Percentiles rank a stretch among this genome's conserved stretches.
These are phyloP conservation scores for Pseudopyrenochaeta lycopersici DNA, from an alignment of 2,329 filamentous ascomycete genomes.

Conservation along the genomic window DNA sequence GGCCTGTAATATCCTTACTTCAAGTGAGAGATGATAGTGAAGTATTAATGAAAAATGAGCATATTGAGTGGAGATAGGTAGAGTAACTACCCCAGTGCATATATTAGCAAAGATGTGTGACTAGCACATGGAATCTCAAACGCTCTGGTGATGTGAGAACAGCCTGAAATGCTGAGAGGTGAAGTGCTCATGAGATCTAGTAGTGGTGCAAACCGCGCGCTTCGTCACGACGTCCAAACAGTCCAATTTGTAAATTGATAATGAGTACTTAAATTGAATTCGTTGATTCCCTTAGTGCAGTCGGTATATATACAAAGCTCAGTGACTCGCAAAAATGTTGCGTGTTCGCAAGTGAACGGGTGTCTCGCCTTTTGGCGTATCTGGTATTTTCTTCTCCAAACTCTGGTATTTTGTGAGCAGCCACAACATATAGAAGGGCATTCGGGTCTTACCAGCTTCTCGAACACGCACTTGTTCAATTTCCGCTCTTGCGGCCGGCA, in stretches of 20 bases:
- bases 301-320: conserved; percentile 43
- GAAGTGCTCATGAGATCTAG: conserved; percentile 3
- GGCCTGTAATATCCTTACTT: conserved; percentile 4
- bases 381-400: conserved; percentile 62
- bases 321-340: conserved; percentile 53
- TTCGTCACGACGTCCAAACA: conserved; percentile 25
- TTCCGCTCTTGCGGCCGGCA: conserved; percentile 88
- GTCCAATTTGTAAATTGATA: background rate
- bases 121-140: too few species aligned
- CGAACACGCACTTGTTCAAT: conserved; percentile 93
- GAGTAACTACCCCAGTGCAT: too few species aligned
- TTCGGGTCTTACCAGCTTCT: conserved; percentile 81
- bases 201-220: conserved; percentile 3
- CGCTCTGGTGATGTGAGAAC: background rate
- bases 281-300: conserved; percentile 28
- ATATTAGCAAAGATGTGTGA: too few species aligned
- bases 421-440: background rate
- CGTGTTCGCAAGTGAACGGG: conserved; percentile 59
- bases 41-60: background rate
- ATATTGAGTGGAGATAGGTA: too few species aligned
- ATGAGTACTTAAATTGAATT: conserved; percentile 15
- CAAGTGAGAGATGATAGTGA: conserved; percentile 2
- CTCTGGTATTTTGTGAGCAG: conserved; percentile 45
- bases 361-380: conserved; percentile 57
- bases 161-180: background rate